These are phyloP conservation scores for Teunomyces atbi DNA, from an alignment of 805 yeast species.

Conservation along the genomic window DNA sequence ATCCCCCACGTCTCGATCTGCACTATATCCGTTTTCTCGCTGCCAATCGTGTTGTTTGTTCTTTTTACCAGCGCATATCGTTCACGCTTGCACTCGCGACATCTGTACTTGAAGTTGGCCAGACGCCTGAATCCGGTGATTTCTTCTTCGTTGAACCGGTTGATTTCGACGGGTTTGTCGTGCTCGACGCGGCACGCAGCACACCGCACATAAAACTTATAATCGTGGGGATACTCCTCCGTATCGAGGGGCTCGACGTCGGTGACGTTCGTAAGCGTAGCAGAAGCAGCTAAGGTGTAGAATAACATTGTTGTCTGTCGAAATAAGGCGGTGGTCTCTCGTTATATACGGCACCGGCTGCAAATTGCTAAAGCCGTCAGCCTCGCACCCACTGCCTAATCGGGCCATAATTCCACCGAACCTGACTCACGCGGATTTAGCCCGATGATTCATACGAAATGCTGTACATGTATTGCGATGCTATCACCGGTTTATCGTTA, in stretches of 20 bases:
- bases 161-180: slow-evolving; percentile 7
- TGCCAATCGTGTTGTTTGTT: background rate
- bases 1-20: slow-evolving; percentile 4
- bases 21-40: background rate
- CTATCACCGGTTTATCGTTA: too few species aligned
- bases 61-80: slow-evolving; percentile 6
- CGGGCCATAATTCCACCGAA: background rate
- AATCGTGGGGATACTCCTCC: slow-evolving; percentile 7
- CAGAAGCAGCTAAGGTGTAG: slow-evolving; percentile 4
- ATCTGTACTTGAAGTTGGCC: slow-evolving; percentile 6
- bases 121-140: slow-evolving; percentile 1
- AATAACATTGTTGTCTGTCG: slow-evolving; percentile 1
- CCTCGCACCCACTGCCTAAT: background rate
- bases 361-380: background rate
- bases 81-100: slow-evolving; percentile 8
- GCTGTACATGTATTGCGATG: too few species aligned
- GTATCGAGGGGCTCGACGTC: slow-evolving; percentile 8
- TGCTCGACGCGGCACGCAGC: slow-evolving; percentile 1
- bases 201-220: slow-evolving; percentile 6
- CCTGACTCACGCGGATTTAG: background rate
- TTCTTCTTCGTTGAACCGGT: background rate
- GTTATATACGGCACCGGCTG: background rate
- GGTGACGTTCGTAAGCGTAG: slow-evolving; percentile 4
- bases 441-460: too few species aligned
- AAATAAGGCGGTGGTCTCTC: background rate